Conservation (phyloP, 1,139 yeast species). For the Spathaspora sp. region DNA sequence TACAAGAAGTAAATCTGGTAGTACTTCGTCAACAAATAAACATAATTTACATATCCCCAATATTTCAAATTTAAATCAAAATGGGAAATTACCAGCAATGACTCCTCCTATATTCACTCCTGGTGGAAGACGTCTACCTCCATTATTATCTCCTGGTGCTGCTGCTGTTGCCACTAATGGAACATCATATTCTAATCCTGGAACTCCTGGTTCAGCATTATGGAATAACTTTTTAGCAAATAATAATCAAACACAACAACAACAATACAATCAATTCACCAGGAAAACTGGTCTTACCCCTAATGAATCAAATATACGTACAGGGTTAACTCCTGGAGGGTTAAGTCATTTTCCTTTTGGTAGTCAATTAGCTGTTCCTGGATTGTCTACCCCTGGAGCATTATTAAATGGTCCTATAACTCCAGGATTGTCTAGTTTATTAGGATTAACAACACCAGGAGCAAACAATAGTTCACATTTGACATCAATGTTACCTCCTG, state of each 20-base stretch:
- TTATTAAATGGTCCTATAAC: conserved; percentile 43
- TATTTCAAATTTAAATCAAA: conserved; percentile 24
- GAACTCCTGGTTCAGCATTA: conserved; percentile 50
- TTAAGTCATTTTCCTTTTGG: conserved; percentile 33
- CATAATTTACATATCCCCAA: conserved; percentile 38
- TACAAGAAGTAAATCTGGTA: conserved; percentile 1
- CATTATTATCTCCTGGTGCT: conserved; percentile 45
- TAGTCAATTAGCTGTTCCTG: conserved; percentile 28
- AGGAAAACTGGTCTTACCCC: conserved; percentile 67
- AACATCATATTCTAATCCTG: conserved; percentile 34
- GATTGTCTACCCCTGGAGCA: conserved; percentile 43
- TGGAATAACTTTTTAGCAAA: conserved; percentile 47
- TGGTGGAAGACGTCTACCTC: conserved; percentile 61
- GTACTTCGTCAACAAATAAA: conserved; percentile 21
- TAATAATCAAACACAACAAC: conserved; percentile 11
- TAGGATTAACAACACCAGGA: conserved; percentile 27
- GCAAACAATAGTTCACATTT: background rate
- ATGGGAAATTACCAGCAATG: conserved; percentile 38
- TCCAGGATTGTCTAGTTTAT: conserved; percentile 44
- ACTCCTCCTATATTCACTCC: conserved; percentile 62
- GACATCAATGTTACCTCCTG: conserved; percentile 7
- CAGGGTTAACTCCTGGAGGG: conserved; percentile 60
- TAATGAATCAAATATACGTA: conserved; percentile 62
- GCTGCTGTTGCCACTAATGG: conserved; percentile 10
- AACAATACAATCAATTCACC: conserved; percentile 27